Base-by-base conservation (phyloP, 2,329 filamentous ascomycete species). In the Claviceps sorghi region DNA sequence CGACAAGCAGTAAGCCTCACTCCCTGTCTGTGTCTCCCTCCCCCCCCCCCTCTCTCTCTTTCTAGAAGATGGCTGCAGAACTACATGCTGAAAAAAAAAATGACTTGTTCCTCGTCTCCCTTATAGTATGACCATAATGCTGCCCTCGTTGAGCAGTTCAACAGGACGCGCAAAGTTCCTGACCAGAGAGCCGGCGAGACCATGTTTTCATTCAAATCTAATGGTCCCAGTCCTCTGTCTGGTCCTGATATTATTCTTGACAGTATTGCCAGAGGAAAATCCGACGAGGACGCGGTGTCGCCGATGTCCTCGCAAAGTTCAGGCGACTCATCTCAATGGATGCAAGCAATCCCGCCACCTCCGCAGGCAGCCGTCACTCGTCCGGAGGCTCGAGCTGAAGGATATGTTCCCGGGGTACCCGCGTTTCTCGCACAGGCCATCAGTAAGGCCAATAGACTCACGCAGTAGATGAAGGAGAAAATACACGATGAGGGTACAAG, bases 1-100 rank as follows among this genome's bases (percentile, higher is more conserved):
- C 58, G 63, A 48, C 59, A 64, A 49, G 60, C 58, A 42, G 64
- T 65, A n/a, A n/a, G n/a, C n/a, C n/a, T n/a, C n/a, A n/a, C n/a
- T n/a, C n/a, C n/a, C 5, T 15, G 21, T 43, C 26, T 17, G 3
- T 43, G 15, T 15, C 26, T 43, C 15, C n/a, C 2, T 26, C 17
- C 8, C 19, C 9, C 5, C 13, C n/a, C 19, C 6, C n/a, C 6
- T 41, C 13, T 43, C 7, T 43, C 10, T 17, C 3, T 17, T 17
- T 17, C 6, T 38, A 2, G 4, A 3, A n/a, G n/a, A n/a, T n/a
- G 34, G 4, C 13, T 36, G 3, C 4, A 30, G 21, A 43, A 21
- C 2, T 22, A 9, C 2, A 11, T 11, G 19, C 4, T 26, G n/a
- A n/a, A n/a, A 8, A 15, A 42, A 9, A 21, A 43, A 43, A 15